Base-by-base conservation (phyloP, 2,329 filamentous ascomycete species). In the Camptophora hylomeconis region DNA sequence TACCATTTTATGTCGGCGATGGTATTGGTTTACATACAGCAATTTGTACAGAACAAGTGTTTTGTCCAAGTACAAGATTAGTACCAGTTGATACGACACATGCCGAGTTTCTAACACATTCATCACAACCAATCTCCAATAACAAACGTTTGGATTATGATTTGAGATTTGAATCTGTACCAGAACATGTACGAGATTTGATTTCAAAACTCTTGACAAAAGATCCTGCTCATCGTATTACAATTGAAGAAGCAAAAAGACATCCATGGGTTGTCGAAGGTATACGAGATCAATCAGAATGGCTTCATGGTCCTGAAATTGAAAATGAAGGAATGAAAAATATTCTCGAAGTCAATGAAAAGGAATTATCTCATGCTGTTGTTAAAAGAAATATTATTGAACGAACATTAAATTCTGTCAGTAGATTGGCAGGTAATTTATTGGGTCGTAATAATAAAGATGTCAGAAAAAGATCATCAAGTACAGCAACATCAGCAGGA, bases 231-330 rank as follows among this genome's bases (percentile, higher is more conserved):
- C 76, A 86, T 54, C 75, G 89, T 20, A 94, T 98, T 45, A 80
- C 81, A 5, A 63, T 98, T 28, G 75, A 77, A 36, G 87, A 94
- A 45, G 87, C 95, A 46, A 95, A 95, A 53, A 77, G 80, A 36
- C 89, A 98, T 49, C 76, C 78, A 4, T 98, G 89, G 89, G 78
- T 95, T 10, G 65, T 87, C 1, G 65, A 76, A 33, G 84, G 79
- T 39, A 70, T 95, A 24, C 60, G 71, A 18, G 77, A 93, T 42
- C 70, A 77, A 20, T 61, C 72, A 17, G 65, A 67, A 7, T 98
- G 89, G 89, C 71, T 94, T n/a, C 83, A 93, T 44, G 83, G 92
- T 39, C 93, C 86, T 1, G 87, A 95, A 46, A 84, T 86, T 2
- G 75, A 73, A 20, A 70, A 76, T 19, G 77, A 77, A 35, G 77